phyloP scores from a whole-genome alignment of 306 rosid species.

The Corylus heterophylla region DNA sequence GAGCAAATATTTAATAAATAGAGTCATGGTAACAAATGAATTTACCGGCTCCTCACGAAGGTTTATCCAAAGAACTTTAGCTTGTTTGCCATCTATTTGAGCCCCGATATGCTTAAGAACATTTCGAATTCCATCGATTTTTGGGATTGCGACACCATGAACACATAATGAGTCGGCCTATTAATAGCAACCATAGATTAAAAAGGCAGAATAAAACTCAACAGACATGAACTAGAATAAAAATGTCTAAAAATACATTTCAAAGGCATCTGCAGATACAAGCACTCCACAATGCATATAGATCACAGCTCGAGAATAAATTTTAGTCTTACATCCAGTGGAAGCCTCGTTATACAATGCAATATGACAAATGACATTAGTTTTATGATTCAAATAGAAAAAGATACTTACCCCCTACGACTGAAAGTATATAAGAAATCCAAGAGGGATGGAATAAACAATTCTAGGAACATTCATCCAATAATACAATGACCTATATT shows the following conservation, averaged over 20 bases:
- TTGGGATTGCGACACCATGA: conserved; percentile 95
- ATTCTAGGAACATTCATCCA: no score
- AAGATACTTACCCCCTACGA: no score
- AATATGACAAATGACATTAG: neutral
- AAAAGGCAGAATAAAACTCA: neutral
- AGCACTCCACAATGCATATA: no score
- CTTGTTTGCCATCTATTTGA: conserved; percentile 41
- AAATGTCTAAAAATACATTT: neutral
- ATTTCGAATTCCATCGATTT: conserved; percentile 68
- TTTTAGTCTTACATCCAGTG: neutral
- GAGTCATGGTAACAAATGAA: neutral
- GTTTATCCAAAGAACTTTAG: conserved; percentile 76
- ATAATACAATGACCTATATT: no score
- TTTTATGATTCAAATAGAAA: neutral
- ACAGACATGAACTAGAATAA: neutral
- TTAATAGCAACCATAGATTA: neutral
- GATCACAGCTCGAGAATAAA: neutral
- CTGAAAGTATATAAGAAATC: no score
- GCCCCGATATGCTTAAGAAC: conserved; percentile 81
- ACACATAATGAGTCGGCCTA: conserved; percentile 73
- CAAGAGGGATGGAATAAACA: no score
- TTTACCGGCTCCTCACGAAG: conserved; percentile 93
- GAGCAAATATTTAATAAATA: neutral
- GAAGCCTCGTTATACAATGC: neutral
- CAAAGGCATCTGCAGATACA: neutral